Evolutionary conservation across 2,329 filamentous ascomycete species (phyloP).

Genomic region (Pseudohalonectria lignicola): DNA sequence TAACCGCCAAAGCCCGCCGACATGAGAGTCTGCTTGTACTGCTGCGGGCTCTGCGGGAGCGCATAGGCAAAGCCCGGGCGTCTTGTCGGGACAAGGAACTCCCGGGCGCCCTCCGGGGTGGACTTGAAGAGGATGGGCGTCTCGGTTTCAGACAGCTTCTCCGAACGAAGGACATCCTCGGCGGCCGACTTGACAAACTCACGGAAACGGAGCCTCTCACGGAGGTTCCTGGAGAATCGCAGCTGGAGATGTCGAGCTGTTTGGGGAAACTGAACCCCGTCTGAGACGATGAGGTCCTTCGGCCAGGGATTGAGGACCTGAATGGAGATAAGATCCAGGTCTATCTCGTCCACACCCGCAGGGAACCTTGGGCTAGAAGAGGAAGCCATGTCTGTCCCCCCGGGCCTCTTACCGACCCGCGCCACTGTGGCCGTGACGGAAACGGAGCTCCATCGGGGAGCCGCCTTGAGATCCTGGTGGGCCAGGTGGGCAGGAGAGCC

Average conservation of each 20-base stretch:
- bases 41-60: slow-evolving; percentile 89
- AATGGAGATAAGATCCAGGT: slow-evolving; percentile 53
- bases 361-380: slow-evolving; percentile 9
- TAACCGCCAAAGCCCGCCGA: slow-evolving; percentile 74
- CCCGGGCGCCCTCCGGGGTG: slow-evolving; percentile 86
- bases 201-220: slow-evolving; percentile 61
- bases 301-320: slow-evolving; percentile 63
- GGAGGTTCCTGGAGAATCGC: slow-evolving; percentile 58
- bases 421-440: slow-evolving; percentile 27
- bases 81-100: slow-evolving; percentile 87
- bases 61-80: slow-evolving; percentile 71
- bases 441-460: slow-evolving; percentile 42
- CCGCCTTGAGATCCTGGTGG: slow-evolving; percentile 30
- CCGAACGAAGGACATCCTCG: slow-evolving; percentile 21
- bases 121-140: slow-evolving; percentile 96
- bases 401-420: background rate
- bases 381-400: background rate
- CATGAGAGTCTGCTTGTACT: slow-evolving; percentile 98
- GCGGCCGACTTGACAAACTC: slow-evolving; percentile 40
- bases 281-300: slow-evolving; percentile 63
- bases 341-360: slow-evolving; percentile 23
- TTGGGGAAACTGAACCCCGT: slow-evolving; percentile 62
- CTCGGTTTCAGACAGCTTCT: slow-evolving; percentile 70
- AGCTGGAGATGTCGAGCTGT: slow-evolving; percentile 76
- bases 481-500: slow-evolving; percentile 20